Evolutionary conservation across 352 stramenopile species (phyloP), one percentile per base, ranked within the genome.

Genomic region (Elongisporangium senticosum): DNA sequence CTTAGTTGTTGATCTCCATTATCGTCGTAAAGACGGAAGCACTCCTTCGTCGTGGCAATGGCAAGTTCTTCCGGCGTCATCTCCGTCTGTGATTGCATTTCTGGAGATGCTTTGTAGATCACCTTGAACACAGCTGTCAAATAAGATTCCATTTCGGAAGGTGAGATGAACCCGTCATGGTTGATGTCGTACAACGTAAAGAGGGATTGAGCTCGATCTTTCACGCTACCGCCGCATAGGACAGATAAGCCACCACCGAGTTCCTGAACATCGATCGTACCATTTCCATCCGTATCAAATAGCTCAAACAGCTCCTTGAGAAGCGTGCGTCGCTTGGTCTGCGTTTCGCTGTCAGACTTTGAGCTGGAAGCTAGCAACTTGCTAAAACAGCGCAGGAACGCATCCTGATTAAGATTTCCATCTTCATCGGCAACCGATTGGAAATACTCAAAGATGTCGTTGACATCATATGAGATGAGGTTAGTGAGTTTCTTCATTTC

Each of bases 381-480:
- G 55, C 89, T 89, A 48, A 96, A 96, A 56, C 85, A 94, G 0
- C 77, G 77, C 51, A 92, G 90, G 59, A 95, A 96, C 47, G 83
- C 63, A 11, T 69, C 61, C 49, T 89, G 82, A 1, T 74, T 77
- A 5, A 96, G 49, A 48, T 76, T 85, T n/a, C 82, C 82, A 11
- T 82, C 54, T 6, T 59, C 49, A 50, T 92, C 80, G 1, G 86
- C 78, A 0, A 77, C 89, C 15, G 82, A 71, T 66, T 82, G 68
- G 56, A 96, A 96, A 55, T 92, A 93, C 62, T 92, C 79, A 51
- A 94, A 89, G 59, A 95, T 89, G 57, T 95, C 86, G 59, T 90
- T 89, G 20, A 93, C 79, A 15, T 93, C 83, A 58, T 93, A 95
- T 22, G 81, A 71, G 13, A 75, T 71, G 10, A 95, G 71, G 52